Percentiles rank a stretch among this genome's conserved stretches.
Conservation (phyloP, 495 filamentous ascomycete genomes). For the Penicillium pancosmium region DNA sequence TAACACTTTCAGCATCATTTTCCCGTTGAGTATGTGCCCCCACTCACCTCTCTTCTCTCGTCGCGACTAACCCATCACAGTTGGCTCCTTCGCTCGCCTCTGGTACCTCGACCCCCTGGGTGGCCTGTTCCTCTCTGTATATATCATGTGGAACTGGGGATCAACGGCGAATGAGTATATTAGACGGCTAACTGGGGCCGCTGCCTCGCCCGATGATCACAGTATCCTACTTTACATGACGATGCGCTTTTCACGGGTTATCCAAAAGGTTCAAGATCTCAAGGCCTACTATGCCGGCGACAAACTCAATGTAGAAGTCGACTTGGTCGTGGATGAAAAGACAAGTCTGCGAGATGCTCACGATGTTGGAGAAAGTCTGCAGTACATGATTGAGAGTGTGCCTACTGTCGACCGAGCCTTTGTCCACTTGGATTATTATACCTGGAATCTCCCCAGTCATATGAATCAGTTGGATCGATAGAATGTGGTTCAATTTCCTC, state of each 20-base stretch:
- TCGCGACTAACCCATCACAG: conserved; percentile 32
- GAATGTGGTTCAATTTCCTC: too few relatives aligned
- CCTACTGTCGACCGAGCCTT: conserved; percentile 70
- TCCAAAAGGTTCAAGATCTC: conserved; percentile 84
- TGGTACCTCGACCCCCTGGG: conserved; percentile 91
- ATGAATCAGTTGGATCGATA: conserved; percentile 63
- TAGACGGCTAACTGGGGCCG: conserved; percentile 77
- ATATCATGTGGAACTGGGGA: conserved; percentile 87
- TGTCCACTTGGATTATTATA: conserved; percentile 83
- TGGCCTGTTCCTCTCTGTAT: conserved; percentile 75
- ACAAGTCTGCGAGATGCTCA: conserved; percentile 83
- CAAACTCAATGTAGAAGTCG: conserved; percentile 83
- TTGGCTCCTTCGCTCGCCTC: conserved; percentile 73
- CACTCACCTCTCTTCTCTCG: not conserved
- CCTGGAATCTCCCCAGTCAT: conserved; percentile 82
- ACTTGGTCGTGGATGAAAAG: conserved; percentile 78
- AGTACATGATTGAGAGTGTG: conserved; percentile 89
- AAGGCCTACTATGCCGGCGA: conserved; percentile 91
- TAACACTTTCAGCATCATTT: conserved; percentile 84
- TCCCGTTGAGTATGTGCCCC: conserved; percentile 34
- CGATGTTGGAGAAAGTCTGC: conserved; percentile 84
- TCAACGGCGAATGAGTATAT: conserved; percentile 77
- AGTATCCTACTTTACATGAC: conserved; percentile 89
- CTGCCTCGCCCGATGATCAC: conserved; percentile 76
- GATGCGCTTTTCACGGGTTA: conserved; percentile 90